Base-by-base conservation (phyloP, 495 filamentous ascomycete species). In the Trichoderma orchidacearum region DNA sequence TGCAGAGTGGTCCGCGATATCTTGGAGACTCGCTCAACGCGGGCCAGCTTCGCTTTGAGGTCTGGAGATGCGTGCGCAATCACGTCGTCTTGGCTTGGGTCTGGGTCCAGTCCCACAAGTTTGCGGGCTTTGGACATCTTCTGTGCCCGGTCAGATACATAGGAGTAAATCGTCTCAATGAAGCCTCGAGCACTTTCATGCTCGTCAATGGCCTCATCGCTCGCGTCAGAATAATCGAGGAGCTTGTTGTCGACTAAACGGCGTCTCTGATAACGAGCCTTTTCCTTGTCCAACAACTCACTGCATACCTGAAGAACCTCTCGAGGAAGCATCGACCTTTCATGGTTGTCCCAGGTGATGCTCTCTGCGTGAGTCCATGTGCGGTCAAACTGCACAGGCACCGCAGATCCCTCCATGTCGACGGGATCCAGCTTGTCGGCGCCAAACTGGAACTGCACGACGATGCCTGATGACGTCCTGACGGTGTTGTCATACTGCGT, bases 401-500 rank as follows among this genome's bases (percentile, higher is more conserved):
- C 86, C 29, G 90, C 93, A 56, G 85, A 85, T 51, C 90, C 93
- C 68, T 98, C 93, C 93, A 98, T 97, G 66, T 96, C 89, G 38
- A 95, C 85, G 13, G 93, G 93, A 72, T 98, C 93, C 51, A 98
- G 74, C 58, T 89, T 86, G 64, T 98, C 93, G 36, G 93, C 93
- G 65, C 93, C 93, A 60, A 92, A 98, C 67, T 95, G 89, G 70
- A 97, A 97, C 67, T 98, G 94, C 3, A 97, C 89, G 60, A 98
- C 85, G 21, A 81, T 82, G 34, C 83, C 82, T 13, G 83, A 84
- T 2, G 88, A 93, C 30, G 90, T 96, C 52, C 93, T 82, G 2
- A 98, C 94, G 2, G 94, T 97, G 64, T 93, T 78, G 67, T 98
- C 93, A 61, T 98, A 98, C 63, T 86, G 78, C 0, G 86, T 85